phyloP scores from a whole-genome alignment of 2,329 filamentous ascomycete species.

The Aureobasidium zeae region DNA sequence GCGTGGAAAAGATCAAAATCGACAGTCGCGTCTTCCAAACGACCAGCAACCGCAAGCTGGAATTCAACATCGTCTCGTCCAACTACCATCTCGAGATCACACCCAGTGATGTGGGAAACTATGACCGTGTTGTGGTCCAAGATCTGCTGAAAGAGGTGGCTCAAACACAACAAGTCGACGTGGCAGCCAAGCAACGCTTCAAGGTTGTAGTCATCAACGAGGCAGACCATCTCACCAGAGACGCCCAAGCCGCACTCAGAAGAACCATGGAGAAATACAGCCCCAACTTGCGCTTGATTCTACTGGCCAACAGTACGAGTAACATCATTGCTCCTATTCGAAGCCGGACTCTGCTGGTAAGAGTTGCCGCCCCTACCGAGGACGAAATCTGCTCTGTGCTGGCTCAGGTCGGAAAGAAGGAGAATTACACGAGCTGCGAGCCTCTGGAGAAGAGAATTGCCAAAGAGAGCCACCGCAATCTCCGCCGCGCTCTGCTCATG shows the following conservation, averaged over 20 bases:
- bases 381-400: conserved; percentile 75
- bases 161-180: conserved; percentile 97
- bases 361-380: conserved; percentile 82
- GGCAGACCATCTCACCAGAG: conserved; percentile 84
- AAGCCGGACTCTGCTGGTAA: conserved; percentile 79
- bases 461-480: conserved; percentile 78
- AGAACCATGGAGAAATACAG: conserved; percentile 99
- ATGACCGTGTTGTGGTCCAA: conserved; percentile 91
- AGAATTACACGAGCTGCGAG: conserved; percentile 70
- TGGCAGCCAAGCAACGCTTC: conserved; percentile 81
- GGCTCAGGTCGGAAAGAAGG: conserved; percentile 59
- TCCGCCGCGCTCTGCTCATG: conserved; percentile 87
- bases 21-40: conserved; percentile 96
- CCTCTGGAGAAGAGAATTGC: conserved; percentile 78
- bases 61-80: conserved; percentile 97
- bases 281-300: conserved; percentile 81
- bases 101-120: conserved; percentile 90
- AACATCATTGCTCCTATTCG: conserved; percentile 99
- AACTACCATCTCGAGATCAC: conserved; percentile 98
- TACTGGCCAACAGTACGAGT: conserved; percentile 90
- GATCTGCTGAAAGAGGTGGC: conserved; percentile 95
- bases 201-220: conserved; percentile 99
- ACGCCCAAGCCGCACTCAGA: conserved; percentile 89
- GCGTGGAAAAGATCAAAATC: conserved; percentile 99
- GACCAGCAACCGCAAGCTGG: conserved; percentile 84